Conservation (phyloP, 1,284 basidiomycete genomes). For the Tilletia horrida region DNA sequence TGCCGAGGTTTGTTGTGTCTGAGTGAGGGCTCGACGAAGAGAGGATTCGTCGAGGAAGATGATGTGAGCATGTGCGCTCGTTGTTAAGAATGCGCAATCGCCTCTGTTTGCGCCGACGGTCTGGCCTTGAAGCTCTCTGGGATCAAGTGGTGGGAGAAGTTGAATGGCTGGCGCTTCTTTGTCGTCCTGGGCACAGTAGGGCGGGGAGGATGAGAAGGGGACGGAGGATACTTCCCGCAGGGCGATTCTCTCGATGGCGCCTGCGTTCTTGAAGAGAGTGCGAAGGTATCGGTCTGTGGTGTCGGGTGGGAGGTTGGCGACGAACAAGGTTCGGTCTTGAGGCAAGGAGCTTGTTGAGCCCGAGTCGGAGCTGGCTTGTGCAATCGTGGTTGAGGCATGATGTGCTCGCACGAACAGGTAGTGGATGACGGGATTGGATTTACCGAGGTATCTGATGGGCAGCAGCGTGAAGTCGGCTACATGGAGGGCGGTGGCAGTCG, state of each 20-base stretch:
- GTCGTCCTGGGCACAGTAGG: conserved; percentile 6
- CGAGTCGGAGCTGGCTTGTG: not conserved
- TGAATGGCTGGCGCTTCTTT: conserved; percentile 2
- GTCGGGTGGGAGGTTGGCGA: conserved; percentile 49
- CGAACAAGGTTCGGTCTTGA: conserved; percentile 44
- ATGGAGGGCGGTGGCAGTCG: not conserved
- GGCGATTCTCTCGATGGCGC: conserved; percentile 33
- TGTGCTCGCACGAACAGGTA: conserved; percentile 31
- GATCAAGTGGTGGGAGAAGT: conserved; percentile 23
- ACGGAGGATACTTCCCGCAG: conserved; percentile 22
- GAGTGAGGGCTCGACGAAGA: conserved; percentile 32
- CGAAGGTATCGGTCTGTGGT: conserved; percentile 38
- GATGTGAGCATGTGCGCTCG: conserved; percentile 40
- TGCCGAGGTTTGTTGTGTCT: conserved; percentile 4
- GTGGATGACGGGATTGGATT: conserved; percentile 17
- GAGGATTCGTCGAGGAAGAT: conserved; percentile 44
- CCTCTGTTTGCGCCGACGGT: conserved; percentile 1
- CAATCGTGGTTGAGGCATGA: not conserved
- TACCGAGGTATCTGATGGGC: not conserved
- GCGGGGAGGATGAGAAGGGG: not conserved
- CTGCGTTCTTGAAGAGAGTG: conserved; percentile 40
- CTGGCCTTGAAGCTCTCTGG: conserved; percentile 7
- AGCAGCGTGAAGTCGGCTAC: not conserved
- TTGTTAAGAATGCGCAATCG: conserved; percentile 27
- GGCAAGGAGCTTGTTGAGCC: conserved; percentile 21